Conservation (phyloP, 2,329 filamentous ascomycete genomes). For the Alternaria metachromatica region DNA sequence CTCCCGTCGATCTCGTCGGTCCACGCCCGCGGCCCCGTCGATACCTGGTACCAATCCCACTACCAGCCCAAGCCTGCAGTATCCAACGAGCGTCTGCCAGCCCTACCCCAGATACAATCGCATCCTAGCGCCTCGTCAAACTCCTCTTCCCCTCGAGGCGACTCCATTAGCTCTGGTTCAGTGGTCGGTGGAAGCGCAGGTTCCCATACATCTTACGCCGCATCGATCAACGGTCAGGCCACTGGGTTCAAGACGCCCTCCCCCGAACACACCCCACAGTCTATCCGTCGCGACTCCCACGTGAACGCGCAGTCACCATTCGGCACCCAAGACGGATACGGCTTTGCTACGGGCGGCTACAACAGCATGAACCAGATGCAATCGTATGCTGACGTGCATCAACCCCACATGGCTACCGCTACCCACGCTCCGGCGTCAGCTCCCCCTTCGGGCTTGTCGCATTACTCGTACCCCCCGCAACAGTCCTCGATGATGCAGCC, state of each 20-base stretch:
- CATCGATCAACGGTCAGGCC: constrained; percentile 59
- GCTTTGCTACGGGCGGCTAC: constrained; percentile 49
- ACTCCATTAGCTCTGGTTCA: constrained; percentile 70
- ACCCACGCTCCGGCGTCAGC: constrained; percentile 79
- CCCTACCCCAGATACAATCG: constrained; percentile 72
- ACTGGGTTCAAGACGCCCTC: constrained; percentile 79
- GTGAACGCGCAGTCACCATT: constrained; percentile 50
- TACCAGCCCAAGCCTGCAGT: constrained; percentile 68
- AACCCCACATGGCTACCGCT: constrained; percentile 77
- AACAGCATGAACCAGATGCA: constrained; percentile 80
- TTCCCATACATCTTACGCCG: constrained; percentile 63
- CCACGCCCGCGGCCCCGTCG: constrained; percentile 78
- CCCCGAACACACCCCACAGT: constrained; percentile 65
- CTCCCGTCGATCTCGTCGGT: constrained; percentile 84
- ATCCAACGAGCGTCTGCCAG: constrained; percentile 77
- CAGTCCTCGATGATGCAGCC: constrained; percentile 79
- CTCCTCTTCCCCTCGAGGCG: constrained; percentile 76
- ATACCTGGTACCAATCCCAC: constrained; percentile 75
- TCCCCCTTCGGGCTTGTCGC: constrained; percentile 73
- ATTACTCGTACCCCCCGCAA: constrained; percentile 75
- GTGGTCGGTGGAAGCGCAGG: constrained; percentile 58
- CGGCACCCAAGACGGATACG: constrained; percentile 48
- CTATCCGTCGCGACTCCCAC: constrained; percentile 44
- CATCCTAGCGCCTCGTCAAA: constrained; percentile 70
- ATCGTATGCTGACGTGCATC: constrained; percentile 84